Conservation (phyloP, 805 yeast genomes). For the Wickerhamiella alocasiicola region DNA sequence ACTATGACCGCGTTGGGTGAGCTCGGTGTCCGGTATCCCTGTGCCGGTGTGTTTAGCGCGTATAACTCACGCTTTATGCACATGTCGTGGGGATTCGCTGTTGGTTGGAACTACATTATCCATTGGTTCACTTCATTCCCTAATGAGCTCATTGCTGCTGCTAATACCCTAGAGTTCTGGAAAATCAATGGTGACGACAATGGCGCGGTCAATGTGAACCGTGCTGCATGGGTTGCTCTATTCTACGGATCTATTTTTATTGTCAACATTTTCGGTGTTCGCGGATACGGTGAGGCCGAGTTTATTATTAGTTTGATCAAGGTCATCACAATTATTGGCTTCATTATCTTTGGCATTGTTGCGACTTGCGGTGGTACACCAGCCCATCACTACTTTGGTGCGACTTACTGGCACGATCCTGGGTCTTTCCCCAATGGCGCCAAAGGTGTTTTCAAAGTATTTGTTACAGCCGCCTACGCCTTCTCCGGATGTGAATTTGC, state of each 20-base stretch:
- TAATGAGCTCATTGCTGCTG: constrained; percentile 52
- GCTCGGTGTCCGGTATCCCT: constrained; percentile 55
- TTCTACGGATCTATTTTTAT: constrained; percentile 38
- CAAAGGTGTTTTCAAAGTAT: constrained; percentile 61
- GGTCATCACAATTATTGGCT: constrained; percentile 49
- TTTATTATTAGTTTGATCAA: constrained; percentile 46
- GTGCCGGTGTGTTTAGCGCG: constrained; percentile 48
- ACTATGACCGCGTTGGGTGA: constrained; percentile 59
- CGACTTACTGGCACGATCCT: constrained; percentile 44
- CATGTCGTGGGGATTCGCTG: constrained; percentile 60
- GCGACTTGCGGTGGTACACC: constrained; percentile 40
- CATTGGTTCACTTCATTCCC: constrained; percentile 57
- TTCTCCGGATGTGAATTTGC: constrained; percentile 65
- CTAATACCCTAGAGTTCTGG: constrained; percentile 47
- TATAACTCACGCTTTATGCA: constrained; percentile 52
- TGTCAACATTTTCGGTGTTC: constrained; percentile 44
- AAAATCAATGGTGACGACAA: constrained; percentile 30
- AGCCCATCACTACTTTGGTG: constrained; percentile 39
- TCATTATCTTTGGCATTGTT: constrained; percentile 47
- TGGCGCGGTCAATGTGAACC: constrained; percentile 31
- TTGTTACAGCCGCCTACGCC: constrained; percentile 66
- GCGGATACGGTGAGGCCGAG: constrained; percentile 61
- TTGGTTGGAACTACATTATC: constrained; percentile 59
- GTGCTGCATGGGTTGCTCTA: constrained; percentile 45
- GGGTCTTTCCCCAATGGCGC: constrained; percentile 59